Base-by-base conservation (phyloP, 2,329 filamentous ascomycete genomes). In the Dactylellina drechsleri region DNA sequence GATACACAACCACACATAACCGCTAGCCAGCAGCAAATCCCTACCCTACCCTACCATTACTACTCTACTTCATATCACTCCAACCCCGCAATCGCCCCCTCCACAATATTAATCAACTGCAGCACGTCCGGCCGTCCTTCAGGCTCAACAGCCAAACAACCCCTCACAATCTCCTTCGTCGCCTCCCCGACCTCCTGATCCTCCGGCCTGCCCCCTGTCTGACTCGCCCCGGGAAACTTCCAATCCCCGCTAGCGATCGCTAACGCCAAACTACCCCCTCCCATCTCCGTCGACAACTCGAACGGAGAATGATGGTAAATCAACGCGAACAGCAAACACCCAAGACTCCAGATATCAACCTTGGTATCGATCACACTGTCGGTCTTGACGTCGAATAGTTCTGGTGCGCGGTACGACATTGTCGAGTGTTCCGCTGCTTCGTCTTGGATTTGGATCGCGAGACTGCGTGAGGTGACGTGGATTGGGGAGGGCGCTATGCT, bases 311-410 rank as follows among this genome's bases (percentile, higher is more conserved):
- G 98, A 77, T 95, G 95, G 28, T 98, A 92, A 8, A 99, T 86
- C 80, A 95, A 98, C 43, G 95, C 95, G 83, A 96, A 99, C 52
- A 99, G 85, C n/a, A 95, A 98, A 85, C 95, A 98, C 60, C 95
- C 95, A 20, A 99, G 84, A 15, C 92, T 96, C 95, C 95, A 99
- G 78, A 99, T 96, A 82, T 99, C 95, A 47, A 97, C 92, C 81
- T 97, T 97, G 12, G 93, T 96, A 83, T 98, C 95, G 80, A 99
- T 91, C 59, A 92, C 88, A 57, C 90, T 90, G 77, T 92, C 94
- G 2, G 93, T 97, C 83, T 96, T 96, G 67, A 98, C 95, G 82
- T 99, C 95, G 82, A 99, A 99, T 75, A 99, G 89, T 83, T 99
- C 95, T 0, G 95, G 95, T 0, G 95, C 95, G 73, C 95, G 92